Evolutionary conservation across 257 asterid genomes (phyloP).

Genomic region (Anisodus acutangulus): DNA sequence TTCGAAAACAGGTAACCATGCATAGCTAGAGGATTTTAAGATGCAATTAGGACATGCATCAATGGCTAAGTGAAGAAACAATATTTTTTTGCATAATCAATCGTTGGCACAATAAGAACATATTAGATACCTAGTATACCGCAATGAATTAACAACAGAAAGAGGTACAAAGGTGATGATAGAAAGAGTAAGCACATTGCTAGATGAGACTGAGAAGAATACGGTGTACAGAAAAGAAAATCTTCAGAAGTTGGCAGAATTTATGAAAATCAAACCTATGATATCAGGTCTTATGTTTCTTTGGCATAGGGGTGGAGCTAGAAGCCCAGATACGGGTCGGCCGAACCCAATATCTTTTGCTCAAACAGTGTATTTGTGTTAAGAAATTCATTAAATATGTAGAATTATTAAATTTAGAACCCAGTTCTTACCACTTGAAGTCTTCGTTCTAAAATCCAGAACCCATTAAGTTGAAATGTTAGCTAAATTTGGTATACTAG

Average conservation of each 20-base stretch:
- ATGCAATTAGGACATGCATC: neutral
- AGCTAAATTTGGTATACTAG: neutral
- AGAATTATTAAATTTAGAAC: no score
- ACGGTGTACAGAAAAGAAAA: neutral
- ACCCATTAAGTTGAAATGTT: no score
- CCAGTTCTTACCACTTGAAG: no score
- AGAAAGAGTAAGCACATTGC: neutral
- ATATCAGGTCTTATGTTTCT: neutral
- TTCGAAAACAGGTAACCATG: neutral
- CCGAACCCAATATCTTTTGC: no score
- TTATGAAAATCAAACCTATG: neutral
- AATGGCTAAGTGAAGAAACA: neutral
- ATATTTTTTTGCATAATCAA: neutral
- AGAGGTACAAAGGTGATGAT: neutral
- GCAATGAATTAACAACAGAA: neutral
- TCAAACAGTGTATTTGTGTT: no score
- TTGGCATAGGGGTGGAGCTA: neutral
- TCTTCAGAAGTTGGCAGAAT: neutral
- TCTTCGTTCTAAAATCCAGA: no score
- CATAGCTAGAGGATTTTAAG: neutral
- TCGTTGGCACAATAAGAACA: neutral
- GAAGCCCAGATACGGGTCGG: no score
- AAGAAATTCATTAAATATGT: no score
- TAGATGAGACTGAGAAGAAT: neutral
- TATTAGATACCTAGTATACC: neutral